phyloP scores from a whole-genome alignment of 768 basidiomycete species.

The Naganishia randhawae region DNA sequence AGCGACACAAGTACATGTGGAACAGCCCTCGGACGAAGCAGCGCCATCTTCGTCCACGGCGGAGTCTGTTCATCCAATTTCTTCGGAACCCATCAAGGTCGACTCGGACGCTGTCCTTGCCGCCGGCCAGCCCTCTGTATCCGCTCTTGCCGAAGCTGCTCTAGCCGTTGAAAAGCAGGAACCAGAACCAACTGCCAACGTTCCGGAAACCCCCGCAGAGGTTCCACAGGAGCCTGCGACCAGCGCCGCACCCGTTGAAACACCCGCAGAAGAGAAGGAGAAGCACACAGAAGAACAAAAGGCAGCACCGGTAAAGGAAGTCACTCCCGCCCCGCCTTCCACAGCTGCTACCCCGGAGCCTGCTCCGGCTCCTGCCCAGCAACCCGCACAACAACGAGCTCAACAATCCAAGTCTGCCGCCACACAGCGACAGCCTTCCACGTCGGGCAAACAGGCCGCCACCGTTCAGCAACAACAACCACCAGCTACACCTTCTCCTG shows the following conservation, averaged over 20 bases:
- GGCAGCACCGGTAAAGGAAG: background rate
- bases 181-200: background rate
- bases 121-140: background rate
- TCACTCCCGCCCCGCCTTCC: slow-evolving; percentile 29
- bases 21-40: background rate
- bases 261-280: slow-evolving; percentile 15
- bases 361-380: slow-evolving; percentile 49
- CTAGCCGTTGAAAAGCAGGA: slow-evolving; percentile 3
- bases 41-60: background rate
- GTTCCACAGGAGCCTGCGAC: background rate
- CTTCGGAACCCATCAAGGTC: background rate
- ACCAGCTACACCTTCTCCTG: slow-evolving; percentile 32
- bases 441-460: background rate
- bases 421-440: background rate
- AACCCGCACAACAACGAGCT: slow-evolving; percentile 25
- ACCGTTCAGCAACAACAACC: slow-evolving; percentile 4
- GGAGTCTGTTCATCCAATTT: slow-evolving; percentile 23
- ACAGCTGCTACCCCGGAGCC: slow-evolving; percentile 33
- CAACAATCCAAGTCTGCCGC: background rate
- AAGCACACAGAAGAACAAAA: slow-evolving; percentile 13
- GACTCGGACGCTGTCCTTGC: background rate
- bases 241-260: background rate
- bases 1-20: slow-evolving; percentile 15
- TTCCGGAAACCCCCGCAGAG: background rate
- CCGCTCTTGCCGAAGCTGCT: background rate